Base-by-base conservation (phyloP, 139 green algal species). In the Limnomonas spitsbergensis region DNA sequence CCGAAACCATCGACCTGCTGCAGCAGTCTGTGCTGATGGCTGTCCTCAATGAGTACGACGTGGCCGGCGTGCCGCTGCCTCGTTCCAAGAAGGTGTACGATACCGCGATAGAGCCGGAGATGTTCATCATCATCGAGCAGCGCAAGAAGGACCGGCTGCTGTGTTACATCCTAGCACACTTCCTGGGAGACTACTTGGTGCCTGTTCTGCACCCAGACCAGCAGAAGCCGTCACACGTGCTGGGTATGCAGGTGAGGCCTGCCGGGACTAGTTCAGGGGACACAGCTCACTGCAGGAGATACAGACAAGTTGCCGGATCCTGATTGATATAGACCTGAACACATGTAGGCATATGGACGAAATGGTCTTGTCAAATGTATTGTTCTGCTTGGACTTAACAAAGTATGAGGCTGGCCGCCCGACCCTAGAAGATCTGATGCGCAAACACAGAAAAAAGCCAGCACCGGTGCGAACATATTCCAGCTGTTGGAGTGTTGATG, bases 1-100 rank as follows among this genome's bases (percentile, higher is more conserved):
- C 38, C 34, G 40, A 69, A 20, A 24, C 29, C 9, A 34, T 79
- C 24, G 78, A 78, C 39, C 71, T 69, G 27, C 38, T 83, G 26
- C 34, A n/a, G 2, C 40, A 37, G 20, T 34, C 40, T 1, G 75
- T 83, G 52, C 69, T 87, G 14, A 80, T 82, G 34, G 83, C 69
- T 24, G 39, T 83, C n/a, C 61, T 84, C 14, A 81, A 82, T 42
- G 83, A 87, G 37, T 87, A 82, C 26, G 83, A 87, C 66, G 76
- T 87, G 69, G 56, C 82, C 42, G 79, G 79, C 9, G 52, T 82
- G 34, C 73, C 73, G 39, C 75, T 79, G 38, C 71, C 75, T 35
- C 78, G 71, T 7, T 78, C 77, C 2, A 78, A 79, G 74, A 84
- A 84, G 71, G 31, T 68, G 14, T 75, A 74, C 40, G 56, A 69